Evolutionary conservation across 805 yeast genomes (phyloP), one percentile per base, ranked within the genome.

Genomic region (Wickerhamomyces strasburgensis): DNA sequence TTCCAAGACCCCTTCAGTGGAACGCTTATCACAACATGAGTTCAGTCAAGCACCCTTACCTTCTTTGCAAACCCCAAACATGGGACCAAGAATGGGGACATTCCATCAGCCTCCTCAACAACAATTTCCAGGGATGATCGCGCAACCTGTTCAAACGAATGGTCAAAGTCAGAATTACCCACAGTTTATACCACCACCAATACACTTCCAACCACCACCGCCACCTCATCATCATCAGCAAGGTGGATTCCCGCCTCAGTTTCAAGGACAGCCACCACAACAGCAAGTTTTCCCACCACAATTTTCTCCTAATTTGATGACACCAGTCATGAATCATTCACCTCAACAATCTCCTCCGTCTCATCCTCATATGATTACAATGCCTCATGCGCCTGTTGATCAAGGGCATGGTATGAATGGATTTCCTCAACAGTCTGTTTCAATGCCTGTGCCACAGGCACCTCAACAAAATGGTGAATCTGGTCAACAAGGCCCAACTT

Each of bases 1-100:
- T n/a, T 11, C 32, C 14, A 14, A 29, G 13, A 14, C 38, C n/a
- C 11, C 29, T 10, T 18, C 31, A 21, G 17, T 17, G 10, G 15
- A n/a, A 27, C 25, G 15, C 19, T 21, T 8, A 9, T 16, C 32
- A 27, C 42, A 38, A 28, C 25, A n/a, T n/a, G n/a, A n/a, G n/a
- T n/a, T n/a, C n/a, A n/a, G n/a, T n/a, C n/a, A n/a, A n/a, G n/a
- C 36, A 17, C 42, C 29, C 16, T 29, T 14, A 14, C 32, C 32
- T 14, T 18, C n/a, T 8, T 14, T 14, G 24, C 6, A 27, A n/a
- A 18, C 10, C 13, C 17, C 32, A n/a, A n/a, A n/a, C n/a, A n/a
- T n/a, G n/a, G n/a, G n/a, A 14, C 39, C 39, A 14, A 27, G 27
- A 26, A 27, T 36, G 39, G 39, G 39, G 5, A 36, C 35, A 17